Conservation (phyloP, 768 basidiomycete species). For the Dioszegia aurantiaca region DNA sequence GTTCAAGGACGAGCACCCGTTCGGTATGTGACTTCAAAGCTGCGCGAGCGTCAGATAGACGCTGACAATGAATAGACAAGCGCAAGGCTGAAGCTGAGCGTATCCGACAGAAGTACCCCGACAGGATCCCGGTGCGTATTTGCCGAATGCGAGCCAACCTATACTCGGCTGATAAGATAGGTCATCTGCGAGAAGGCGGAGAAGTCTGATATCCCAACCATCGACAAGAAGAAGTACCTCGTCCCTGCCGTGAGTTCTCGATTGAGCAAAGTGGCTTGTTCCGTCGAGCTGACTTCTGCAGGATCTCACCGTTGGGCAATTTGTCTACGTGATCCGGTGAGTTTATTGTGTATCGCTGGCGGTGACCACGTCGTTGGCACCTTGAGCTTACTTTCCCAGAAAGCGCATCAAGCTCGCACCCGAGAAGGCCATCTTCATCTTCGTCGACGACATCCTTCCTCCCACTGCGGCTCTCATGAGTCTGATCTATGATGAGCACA, state of each 20-base stretch:
- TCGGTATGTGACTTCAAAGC: constrained; percentile 75
- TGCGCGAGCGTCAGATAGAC: too few relatives aligned
- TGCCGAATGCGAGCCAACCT: neutral
- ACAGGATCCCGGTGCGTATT: constrained; percentile 86
- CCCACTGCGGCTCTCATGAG: constrained; percentile 98
- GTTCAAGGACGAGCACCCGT: constrained; percentile 87
- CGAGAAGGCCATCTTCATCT: constrained; percentile 99
- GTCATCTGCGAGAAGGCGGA: constrained; percentile 99
- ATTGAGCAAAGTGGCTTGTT: neutral
- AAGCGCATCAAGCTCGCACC: constrained; percentile 99
- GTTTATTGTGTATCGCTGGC: too few relatives aligned
- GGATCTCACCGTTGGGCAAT: constrained; percentile 97
- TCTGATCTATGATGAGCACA: constrained; percentile 99
- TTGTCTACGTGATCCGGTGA: constrained; percentile 88
- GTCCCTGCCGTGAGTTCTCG: constrained; percentile 80
- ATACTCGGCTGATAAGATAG: constrained; percentile 54
- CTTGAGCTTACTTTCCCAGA: constrained; percentile 48
- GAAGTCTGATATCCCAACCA: constrained; percentile 95
- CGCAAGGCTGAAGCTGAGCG: constrained; percentile 99
- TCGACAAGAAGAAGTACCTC: constrained; percentile 99
- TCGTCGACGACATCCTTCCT: constrained; percentile 96
- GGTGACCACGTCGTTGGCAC: too few relatives aligned
- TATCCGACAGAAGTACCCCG: constrained; percentile 96
- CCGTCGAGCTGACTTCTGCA: constrained; percentile 48
- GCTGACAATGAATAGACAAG: constrained; percentile 69